Evolutionary conservation across 2,329 filamentous ascomycete genomes (phyloP), one percentile per base, ranked within the genome.

Genomic region (Periconia sp.): DNA sequence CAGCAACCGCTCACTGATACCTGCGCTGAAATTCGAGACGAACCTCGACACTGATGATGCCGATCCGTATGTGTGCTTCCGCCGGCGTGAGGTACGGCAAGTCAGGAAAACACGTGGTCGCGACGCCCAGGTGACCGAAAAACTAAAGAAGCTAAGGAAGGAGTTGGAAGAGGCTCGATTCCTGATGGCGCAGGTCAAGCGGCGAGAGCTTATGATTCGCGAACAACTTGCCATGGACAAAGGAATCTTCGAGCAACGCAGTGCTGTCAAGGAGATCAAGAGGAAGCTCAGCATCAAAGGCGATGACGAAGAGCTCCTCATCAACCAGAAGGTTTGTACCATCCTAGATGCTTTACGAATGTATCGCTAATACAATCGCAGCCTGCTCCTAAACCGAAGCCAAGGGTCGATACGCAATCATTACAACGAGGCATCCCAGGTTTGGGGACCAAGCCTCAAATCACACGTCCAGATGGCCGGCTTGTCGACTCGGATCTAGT

Each of bases 51-150:
- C 87, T 48, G 94, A 99, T 70, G 94, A 99, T 67, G 84, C 89
- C 60, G 94, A 99, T 72, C 94, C 94, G 35, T 99, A 96, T 73
- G 92, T 99, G 62, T 99, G 94, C 73, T 99, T 99, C 82, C 85
- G 94, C 66, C 85, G 94, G 58, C 88, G 94, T 52, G 94, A 99
- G 72, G 89, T 95, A 33, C 87, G 94, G 44, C 90, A 95, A 69
- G 92, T 91, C 36, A 88, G 94, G 59, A 99, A 97, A 75, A 99
- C 94, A 25, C 83, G 94, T 64, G 90, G 89, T 57, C 85, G 94
- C 63, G 94, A 99, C 75, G 89, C 89, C 24, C 92, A 96, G 72
- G 90, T 92, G 60, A 89, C 88, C 40, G 94, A 99, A 68, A 96
- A 96, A 71, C 81, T 99, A 56, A 94, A 94, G 76, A 89, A 89